Percentiles rank a stretch among this genome's conserved stretches.
Conservation (phyloP, 495 filamentous ascomycete genomes). For the Penicillium paxilli region DNA sequence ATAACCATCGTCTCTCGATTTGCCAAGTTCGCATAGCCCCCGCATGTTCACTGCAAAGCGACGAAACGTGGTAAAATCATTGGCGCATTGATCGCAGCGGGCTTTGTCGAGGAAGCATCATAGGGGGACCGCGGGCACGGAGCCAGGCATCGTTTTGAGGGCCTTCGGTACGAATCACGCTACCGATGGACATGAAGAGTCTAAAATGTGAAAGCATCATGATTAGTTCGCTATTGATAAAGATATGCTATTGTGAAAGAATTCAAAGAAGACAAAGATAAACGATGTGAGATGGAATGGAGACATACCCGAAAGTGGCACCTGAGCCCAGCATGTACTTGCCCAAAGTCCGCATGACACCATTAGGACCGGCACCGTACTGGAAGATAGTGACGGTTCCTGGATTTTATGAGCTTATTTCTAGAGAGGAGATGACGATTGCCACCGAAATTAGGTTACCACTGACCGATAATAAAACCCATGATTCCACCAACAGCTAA, state of each 20-base stretch:
- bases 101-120: constrained; percentile 48
- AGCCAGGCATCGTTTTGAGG: constrained; percentile 50
- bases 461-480: constrained; percentile 92
- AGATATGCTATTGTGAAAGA: background rate
- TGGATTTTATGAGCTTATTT: constrained; percentile 33
- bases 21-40: constrained; percentile 27
- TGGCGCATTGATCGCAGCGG: constrained; percentile 38
- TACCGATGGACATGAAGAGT: constrained; percentile 99
- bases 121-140: constrained; percentile 45
- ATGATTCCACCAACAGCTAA: constrained; percentile 92
- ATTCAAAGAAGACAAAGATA: background rate
- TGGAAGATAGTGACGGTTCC: constrained; percentile 92
- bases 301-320: constrained; percentile 86
- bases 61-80: constrained; percentile 17
- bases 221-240: constrained; percentile 7
- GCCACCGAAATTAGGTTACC: background rate
- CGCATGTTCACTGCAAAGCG: constrained; percentile 6
- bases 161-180: constrained; percentile 86
- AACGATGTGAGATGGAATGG: background rate
- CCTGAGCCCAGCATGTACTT: constrained; percentile 98
- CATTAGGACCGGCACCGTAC: constrained; percentile 90
- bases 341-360: constrained; percentile 86
- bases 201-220: constrained; percentile 43
- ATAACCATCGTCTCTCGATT: constrained; percentile 13
- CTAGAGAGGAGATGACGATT: background rate